Conservation (phyloP, 1,284 basidiomycete species). For the Cutaneotrichosporon sp. region DNA sequence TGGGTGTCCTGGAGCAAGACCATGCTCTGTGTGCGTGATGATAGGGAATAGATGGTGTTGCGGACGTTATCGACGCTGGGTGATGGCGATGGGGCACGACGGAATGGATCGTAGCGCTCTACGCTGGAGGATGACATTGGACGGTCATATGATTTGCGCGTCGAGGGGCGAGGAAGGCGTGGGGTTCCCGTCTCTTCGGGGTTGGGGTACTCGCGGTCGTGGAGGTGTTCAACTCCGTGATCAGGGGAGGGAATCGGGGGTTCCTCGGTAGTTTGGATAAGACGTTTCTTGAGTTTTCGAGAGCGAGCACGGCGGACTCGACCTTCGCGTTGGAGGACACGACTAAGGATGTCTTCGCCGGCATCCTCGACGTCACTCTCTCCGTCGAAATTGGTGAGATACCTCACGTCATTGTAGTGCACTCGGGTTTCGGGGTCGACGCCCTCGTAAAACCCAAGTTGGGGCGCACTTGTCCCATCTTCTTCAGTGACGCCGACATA, state of each 20-base stretch:
- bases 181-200: background rate
- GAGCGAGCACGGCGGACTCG: conserved; percentile 62
- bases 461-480: background rate
- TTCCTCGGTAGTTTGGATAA: background rate
- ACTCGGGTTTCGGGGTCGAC: conserved; percentile 18
- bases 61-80: conserved; percentile 10
- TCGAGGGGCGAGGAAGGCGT: background rate
- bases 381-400: conserved; percentile 78
- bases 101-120: conserved; percentile 18
- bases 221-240: background rate
- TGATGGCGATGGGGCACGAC: background rate
- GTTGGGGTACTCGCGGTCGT: background rate
- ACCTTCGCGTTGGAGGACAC: conserved; percentile 66
- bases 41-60: conserved; percentile 16
- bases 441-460: conserved; percentile 12
- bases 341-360: conserved; percentile 64
- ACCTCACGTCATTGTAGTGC: conserved; percentile 47
- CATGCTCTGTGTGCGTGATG: conserved; percentile 21
- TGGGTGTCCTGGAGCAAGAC: conserved; percentile 23
- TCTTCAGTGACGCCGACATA: background rate
- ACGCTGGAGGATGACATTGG: background rate
- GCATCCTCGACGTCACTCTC: conserved; percentile 71
- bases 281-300: conserved; percentile 31
- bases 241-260: background rate
- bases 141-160: background rate